Conservation (phyloP, 73 alveolate genomes). For the Paramecium tetraurelia region DNA sequence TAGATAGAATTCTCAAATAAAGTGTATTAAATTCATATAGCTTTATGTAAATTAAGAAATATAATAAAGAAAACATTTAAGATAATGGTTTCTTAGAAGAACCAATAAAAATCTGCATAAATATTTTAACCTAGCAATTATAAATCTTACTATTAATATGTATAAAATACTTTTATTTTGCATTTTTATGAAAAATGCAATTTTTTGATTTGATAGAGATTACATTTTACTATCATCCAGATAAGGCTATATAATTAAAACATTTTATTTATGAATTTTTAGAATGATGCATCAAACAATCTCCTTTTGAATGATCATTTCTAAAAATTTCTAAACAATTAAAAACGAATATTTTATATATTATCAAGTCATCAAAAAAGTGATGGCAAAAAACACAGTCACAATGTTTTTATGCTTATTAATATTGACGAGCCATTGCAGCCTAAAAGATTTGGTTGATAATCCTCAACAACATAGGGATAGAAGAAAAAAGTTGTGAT, state of each 20-base stretch:
- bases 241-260: not conserved
- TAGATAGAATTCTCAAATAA: too few species aligned
- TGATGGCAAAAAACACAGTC: not conserved
- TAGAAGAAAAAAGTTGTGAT: not conserved
- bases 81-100: too few species aligned
- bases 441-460: not conserved
- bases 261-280: not conserved
- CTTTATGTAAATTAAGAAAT: too few species aligned
- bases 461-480: not conserved
- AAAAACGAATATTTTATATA: slow-evolving; percentile 23
- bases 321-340: not conserved
- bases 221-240: not conserved
- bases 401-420: not conserved
- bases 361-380: not conserved
- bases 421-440: not conserved
- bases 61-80: too few species aligned
- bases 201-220: not conserved
- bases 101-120: too few species aligned
- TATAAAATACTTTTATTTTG: not conserved
- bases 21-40: too few species aligned
- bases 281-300: not conserved
- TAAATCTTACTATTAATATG: not conserved
- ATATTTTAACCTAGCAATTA: too few species aligned
- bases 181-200: not conserved
- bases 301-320: not conserved